A percentile compares a stretch with the other conserved stretches of the same genome.
These are phyloP conservation scores for Mimosa bimucronata DNA, from an alignment of 306 rosid species.

Conservation along the genomic window DNA sequence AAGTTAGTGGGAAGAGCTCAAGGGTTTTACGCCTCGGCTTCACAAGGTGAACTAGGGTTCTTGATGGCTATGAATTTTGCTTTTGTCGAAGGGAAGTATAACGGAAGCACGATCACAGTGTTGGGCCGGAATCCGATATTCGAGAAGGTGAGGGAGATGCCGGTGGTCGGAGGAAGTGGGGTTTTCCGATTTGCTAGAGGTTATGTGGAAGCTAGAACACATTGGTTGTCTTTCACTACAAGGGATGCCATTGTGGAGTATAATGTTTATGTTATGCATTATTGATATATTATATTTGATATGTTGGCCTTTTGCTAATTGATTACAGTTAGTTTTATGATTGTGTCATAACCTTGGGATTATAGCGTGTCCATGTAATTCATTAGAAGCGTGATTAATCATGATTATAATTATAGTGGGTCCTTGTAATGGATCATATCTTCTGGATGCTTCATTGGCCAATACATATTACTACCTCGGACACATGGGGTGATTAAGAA, in stretches of 20 bases:
- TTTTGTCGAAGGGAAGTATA: conserved; percentile 63
- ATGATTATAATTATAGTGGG: too few relatives aligned
- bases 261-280: conserved; percentile 29
- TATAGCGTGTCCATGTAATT: too few relatives aligned
- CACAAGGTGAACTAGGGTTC: conserved; percentile 47
- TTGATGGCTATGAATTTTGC: conserved; percentile 76
- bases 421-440: too few relatives aligned
- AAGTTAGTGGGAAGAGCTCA: conserved; percentile 54
- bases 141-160: conserved; percentile 71
- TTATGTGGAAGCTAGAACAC: conserved; percentile 57
- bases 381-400: too few relatives aligned
- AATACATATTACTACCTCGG: too few relatives aligned
- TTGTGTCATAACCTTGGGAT: too few relatives aligned
- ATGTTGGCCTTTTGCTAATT: too few relatives aligned
- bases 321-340: too few relatives aligned
- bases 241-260: conserved; percentile 67
- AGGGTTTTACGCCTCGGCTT: conserved; percentile 62
- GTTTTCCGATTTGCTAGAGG: conserved; percentile 76
- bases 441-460: too few relatives aligned
- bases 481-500: too few relatives aligned
- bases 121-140: conserved; percentile 65
- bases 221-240: conserved; percentile 16
- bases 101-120: conserved; percentile 67
- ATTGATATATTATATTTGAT: too few relatives aligned
- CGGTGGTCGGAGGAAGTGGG: conserved; percentile 82